Conservation (phyloP, 2,329 filamentous ascomycete genomes). For the Trichophyton schoenleinii region DNA sequence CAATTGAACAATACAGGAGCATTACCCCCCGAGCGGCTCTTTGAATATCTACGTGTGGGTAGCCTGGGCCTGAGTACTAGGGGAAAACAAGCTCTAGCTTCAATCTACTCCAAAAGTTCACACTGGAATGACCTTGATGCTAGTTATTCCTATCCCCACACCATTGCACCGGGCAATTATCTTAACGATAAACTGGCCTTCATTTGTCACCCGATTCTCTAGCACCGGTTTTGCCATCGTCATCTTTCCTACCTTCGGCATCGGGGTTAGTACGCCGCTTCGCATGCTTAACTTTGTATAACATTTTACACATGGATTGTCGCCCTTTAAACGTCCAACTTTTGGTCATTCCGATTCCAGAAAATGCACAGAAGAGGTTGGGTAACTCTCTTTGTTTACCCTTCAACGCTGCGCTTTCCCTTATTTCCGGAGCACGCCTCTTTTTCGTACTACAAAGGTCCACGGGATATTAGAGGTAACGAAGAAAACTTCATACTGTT, state of each 20-base stretch:
- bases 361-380: neutral
- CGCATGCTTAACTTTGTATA: neutral
- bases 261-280: neutral
- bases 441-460: neutral
- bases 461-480: neutral
- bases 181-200: neutral
- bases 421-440: neutral
- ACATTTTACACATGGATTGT: neutral
- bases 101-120: neutral
- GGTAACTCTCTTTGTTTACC: neutral
- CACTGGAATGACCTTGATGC: neutral
- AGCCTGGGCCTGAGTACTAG: too few species aligned
- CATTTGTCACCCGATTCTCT: neutral
- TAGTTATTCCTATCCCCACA: neutral
- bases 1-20: too few species aligned
- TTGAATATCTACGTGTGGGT: neutral
- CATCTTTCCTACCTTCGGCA: neutral
- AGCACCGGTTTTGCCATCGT: neutral
- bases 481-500: neutral
- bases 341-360: conserved; percentile 2
- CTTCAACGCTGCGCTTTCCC: neutral
- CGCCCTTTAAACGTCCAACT: neutral
- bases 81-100: too few species aligned
- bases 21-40: too few species aligned
- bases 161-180: neutral